Evolutionary conservation across 129 eudicot genomes (phyloP), one percentile per base, ranked within the genome.

Genomic region (Saposhnikovia divaricata): DNA sequence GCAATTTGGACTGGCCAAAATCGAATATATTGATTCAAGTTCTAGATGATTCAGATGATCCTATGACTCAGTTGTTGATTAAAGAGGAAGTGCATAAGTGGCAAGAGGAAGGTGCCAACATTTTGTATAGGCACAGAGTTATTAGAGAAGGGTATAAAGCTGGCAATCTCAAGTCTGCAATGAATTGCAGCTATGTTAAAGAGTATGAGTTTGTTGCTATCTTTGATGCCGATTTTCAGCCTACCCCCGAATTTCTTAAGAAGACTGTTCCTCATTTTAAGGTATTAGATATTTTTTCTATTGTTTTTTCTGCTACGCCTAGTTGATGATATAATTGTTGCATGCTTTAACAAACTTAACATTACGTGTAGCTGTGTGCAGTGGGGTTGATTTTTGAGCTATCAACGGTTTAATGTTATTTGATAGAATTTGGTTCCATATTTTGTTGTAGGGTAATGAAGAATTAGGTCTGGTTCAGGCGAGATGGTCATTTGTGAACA

Each of bases 161-260:
- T 18, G 98, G 98, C 25, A 93, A 93, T 88, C 92, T 93, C 7
- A 91, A 93, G 85, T 93, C 98, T 42, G 98, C 98, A 63, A 93
- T 93, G 98, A 89, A 81, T 83, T 93, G 97, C 77, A 84, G 94
- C 84, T 93, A 91, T 72, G 98, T 93, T 44, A 93, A 89, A 78
- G 98, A 93, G 65, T 93, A 93, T 82, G 98, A 93, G 77, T 93
- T 89, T 87, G 98, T 93, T 84, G 89, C 97, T 84, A 93, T 93
- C 70, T 93, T 93, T 42, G 97, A 93, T 74, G 97, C 98, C 9
- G 98, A 93, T 85, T 93, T 93, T 74, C 98, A 93, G 84, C 98
- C 98, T 18, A 76, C 78, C 34, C 91, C 97, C 25, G 98, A 91
- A 63, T 93, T 93, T 68, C 98, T 93, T 15, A 82, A 74, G 59